Evolutionary conservation across 495 filamentous ascomycete species (phyloP), one percentile per base, ranked within the genome.

Genomic region (Beverwykella pulmonaria): DNA sequence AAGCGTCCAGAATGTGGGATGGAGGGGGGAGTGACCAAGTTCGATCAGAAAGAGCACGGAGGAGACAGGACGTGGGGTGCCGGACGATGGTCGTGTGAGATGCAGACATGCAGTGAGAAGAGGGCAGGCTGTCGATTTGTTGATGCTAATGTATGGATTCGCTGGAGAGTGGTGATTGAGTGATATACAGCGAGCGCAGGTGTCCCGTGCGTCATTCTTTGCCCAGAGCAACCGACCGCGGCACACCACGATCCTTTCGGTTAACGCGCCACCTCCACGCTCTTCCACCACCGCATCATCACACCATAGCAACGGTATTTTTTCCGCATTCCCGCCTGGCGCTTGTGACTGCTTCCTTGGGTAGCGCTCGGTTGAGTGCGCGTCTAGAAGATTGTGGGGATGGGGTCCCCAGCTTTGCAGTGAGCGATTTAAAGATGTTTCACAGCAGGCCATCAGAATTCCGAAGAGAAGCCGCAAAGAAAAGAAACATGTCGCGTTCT

Each of bases 131-230:
- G 56, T 23, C 57, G 64, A 71, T 68, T 68, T 65, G 65, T 52
- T 55, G 67, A 36, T 63, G 68, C 49, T 48, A 23, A 68, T 58
- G 65, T 71, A 58, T 23, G 63, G 58, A 64, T 71, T 71, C 65
- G 69, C 59, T 71, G 69, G 27, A 61, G 65, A 9, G 27, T 52
- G 48, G 65, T 71, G 69, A 71, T 67, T 71, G 69, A 67, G 34
- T 26, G 47, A 30, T 9, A 17, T 41, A 23, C 20, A 23, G 25
- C 20, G 48, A 25, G n/a, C n/a, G n/a, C n/a, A n/a, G 48, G 48
- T 50, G 48, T n/a, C 48, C 56, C 36, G 56, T 59, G 56, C 56
- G 56, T 59, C 56, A 58, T 58, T 25, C 29, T n/a, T 20, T 29
- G 10, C 25, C 53, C 32, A 22, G 22, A 22, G 44, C 44, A 19